phyloP scores from a whole-genome alignment of 441 rosid species.

The Gossypium lobatum region DNA sequence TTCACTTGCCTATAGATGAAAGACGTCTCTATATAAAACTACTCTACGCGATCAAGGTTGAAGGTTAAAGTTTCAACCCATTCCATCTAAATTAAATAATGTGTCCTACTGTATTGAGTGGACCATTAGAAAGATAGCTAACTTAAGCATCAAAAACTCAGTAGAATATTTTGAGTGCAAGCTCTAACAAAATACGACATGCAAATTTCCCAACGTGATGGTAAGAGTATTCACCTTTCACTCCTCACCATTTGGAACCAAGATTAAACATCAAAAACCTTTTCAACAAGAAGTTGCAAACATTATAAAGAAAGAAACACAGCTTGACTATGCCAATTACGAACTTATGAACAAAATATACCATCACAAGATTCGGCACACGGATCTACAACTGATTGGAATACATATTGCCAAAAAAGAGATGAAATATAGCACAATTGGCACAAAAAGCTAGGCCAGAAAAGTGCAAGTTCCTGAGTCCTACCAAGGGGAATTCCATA shows the following conservation, averaged over 20 bases:
- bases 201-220: neutral
- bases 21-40: neutral
- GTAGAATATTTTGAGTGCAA: neutral
- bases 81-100: neutral
- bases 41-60: neutral
- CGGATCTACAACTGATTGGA: neutral
- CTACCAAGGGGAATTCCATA: neutral
- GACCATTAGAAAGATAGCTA: neutral
- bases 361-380: neutral
- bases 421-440: neutral
- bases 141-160: neutral
- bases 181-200: neutral
- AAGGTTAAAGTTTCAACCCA: neutral
- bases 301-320: constrained; percentile 1
- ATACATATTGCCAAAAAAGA: neutral
- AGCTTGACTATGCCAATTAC: neutral
- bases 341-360: neutral
- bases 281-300: neutral
- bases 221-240: neutral
- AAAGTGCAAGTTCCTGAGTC: neutral
- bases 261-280: neutral
- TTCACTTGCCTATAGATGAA: neutral
- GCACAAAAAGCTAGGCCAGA: neutral
- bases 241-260: neutral
- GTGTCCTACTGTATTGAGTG: neutral